Conservation (phyloP, 2,329 filamentous ascomycete genomes). For the Macrophomina pseudophaseolina region DNA sequence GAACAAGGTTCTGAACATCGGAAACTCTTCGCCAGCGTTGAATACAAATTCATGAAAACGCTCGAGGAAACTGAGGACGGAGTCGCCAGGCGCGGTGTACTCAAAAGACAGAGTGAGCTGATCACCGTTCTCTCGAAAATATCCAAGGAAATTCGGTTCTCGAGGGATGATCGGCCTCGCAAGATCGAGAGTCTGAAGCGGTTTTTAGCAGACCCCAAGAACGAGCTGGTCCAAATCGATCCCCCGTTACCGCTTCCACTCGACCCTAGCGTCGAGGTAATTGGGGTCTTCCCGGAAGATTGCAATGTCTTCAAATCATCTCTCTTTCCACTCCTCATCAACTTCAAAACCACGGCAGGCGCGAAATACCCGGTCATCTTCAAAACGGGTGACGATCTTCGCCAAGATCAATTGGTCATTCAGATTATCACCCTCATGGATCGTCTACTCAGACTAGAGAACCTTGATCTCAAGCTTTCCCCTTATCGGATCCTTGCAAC, state of each 20-base stretch:
- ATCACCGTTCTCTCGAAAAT: conserved; percentile 86
- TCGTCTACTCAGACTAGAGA: conserved; percentile 91
- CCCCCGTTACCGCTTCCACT: conserved; percentile 86
- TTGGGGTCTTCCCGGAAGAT: conserved; percentile 81
- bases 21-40: conserved; percentile 88
- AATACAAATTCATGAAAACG: conserved; percentile 94
- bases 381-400: conserved; percentile 94
- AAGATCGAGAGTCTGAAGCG: conserved; percentile 87
- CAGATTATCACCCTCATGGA: conserved; percentile 99
- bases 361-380: conserved; percentile 90
- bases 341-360: conserved; percentile 80
- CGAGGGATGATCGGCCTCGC: conserved; percentile 74
- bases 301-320: conserved; percentile 95
- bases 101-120: conserved; percentile 87
- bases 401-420: conserved; percentile 96
- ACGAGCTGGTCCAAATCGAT: conserved; percentile 82
- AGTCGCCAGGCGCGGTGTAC: conserved; percentile 72
- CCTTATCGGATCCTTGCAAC: conserved; percentile 97
- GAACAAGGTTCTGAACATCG: conserved; percentile 77
- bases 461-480: conserved; percentile 90
- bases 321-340: conserved; percentile 85
- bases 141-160: conserved; percentile 83
- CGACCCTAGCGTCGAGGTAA: conserved; percentile 80
- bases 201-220: conserved; percentile 84
- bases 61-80: conserved; percentile 75